These are phyloP conservation scores for Posidonia oceanica DNA, from an alignment of 116 monocot genomes.

Conservation along the genomic window DNA sequence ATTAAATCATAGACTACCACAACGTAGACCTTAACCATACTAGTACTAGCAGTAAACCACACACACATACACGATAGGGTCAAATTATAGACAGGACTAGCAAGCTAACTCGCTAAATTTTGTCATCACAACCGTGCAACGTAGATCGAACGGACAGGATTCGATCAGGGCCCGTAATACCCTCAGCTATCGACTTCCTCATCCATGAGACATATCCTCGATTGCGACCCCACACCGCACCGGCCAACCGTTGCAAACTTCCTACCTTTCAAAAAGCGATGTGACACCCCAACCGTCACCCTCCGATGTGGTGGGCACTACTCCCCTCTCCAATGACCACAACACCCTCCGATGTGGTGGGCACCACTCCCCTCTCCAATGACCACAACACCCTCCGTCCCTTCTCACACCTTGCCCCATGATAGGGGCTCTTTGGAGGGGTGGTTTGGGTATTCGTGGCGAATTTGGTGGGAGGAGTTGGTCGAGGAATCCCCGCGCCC, in stretches of 20 bases:
- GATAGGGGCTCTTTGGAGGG: not conserved
- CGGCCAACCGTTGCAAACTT: not conserved
- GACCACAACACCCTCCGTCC: not conserved
- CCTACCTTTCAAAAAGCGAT: not conserved
- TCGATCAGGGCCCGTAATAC: not conserved
- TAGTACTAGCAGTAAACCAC: too few species aligned
- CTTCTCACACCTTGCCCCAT: too few species aligned
- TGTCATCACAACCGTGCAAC: too few species aligned
- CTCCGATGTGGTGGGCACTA: not conserved
- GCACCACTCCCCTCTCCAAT: not conserved
- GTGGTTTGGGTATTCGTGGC: slow-evolving; percentile 2
- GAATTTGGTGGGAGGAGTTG: slow-evolving; percentile 6
- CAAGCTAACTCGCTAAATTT: too few species aligned
- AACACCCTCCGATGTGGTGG: too few species aligned
- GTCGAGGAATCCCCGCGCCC: not conserved
- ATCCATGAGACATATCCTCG: not conserved
- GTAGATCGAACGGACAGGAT: not conserved
- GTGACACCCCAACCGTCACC: not conserved
- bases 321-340: not conserved
- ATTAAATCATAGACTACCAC: too few species aligned
- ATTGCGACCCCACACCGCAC: not conserved
- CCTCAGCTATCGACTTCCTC: too few species aligned
- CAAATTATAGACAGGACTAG: too few species aligned
- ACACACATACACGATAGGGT: too few species aligned
- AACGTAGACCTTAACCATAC: too few species aligned